phyloP scores from a whole-genome alignment of 2,329 filamentous ascomycete species.

The Penicillium sp. region DNA sequence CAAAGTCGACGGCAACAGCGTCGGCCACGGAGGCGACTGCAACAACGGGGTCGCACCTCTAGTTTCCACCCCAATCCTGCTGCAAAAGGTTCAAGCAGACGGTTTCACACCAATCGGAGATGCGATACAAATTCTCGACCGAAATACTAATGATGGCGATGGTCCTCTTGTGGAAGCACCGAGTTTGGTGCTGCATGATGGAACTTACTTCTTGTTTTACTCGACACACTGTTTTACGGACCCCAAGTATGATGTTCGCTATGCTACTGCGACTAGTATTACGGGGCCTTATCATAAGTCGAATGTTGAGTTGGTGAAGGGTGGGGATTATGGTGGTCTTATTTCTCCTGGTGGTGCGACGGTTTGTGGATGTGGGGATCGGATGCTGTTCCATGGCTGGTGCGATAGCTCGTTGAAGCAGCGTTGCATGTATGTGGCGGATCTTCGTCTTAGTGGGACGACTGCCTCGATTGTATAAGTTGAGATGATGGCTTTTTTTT shows the following conservation, averaged over 20 bases:
- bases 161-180: constrained; percentile 69
- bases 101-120: constrained; percentile 61
- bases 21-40: constrained; percentile 56
- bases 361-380: constrained; percentile 40
- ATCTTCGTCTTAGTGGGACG: constrained; percentile 31
- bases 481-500: neutral
- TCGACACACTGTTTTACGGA: constrained; percentile 65
- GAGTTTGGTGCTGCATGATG: constrained; percentile 52
- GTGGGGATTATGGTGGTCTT: constrained; percentile 36
- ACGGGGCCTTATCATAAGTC: constrained; percentile 48
- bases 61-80: constrained; percentile 48
- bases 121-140: constrained; percentile 63
- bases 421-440: constrained; percentile 41
- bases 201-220: constrained; percentile 66
- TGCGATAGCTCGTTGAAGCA: constrained; percentile 29
- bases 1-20: constrained; percentile 70
- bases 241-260: constrained; percentile 64
- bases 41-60: constrained; percentile 51
- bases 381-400: constrained; percentile 43
- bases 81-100: constrained; percentile 50
- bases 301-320: constrained; percentile 42
- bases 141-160: constrained; percentile 62
- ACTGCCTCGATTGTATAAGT: constrained; percentile 26
- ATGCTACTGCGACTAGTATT: constrained; percentile 56
- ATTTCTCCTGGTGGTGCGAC: constrained; percentile 43